phyloP scores from a whole-genome alignment of 2,329 filamentous ascomycete species.

The Trichoderma semiorbis region DNA sequence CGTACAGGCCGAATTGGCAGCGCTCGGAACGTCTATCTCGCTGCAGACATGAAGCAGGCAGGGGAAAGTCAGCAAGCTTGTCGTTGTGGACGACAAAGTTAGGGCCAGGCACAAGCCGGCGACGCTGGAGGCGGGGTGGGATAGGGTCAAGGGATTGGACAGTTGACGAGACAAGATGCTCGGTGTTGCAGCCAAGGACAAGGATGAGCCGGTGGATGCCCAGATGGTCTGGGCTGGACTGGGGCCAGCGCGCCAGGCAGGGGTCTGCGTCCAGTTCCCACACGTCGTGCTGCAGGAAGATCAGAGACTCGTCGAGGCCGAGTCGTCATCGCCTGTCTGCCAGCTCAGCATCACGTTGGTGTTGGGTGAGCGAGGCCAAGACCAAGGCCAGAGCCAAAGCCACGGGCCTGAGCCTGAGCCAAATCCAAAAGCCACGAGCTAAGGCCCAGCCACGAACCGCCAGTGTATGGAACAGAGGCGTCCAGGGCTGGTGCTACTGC shows the following conservation, averaged over 20 bases:
- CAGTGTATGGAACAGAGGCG: not conserved
- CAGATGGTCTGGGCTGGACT: conserved; percentile 28
- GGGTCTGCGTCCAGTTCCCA: conserved; percentile 12
- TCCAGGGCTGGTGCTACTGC: not conserved
- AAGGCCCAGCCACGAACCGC: not conserved
- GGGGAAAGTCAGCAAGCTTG: conserved; percentile 29
- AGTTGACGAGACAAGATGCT: conserved; percentile 16
- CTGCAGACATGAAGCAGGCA: conserved; percentile 38
- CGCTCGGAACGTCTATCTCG: conserved; percentile 30
- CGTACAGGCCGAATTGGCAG: conserved; percentile 39
- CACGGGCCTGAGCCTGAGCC: not conserved
- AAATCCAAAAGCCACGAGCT: not conserved
- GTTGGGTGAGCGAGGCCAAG: not conserved
- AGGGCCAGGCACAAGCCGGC: conserved; percentile 27
- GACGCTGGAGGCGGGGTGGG: conserved; percentile 31
- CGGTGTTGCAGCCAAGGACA: conserved; percentile 22
- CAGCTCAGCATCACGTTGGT: conserved; percentile 14
- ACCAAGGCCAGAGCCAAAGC: not conserved
- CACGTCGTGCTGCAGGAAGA: conserved; percentile 2
- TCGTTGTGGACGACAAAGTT: conserved; percentile 20
- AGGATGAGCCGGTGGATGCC: conserved; percentile 30
- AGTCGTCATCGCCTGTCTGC: conserved; percentile 14
- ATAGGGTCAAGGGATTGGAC: conserved; percentile 20
- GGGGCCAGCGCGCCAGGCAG: conserved; percentile 20
- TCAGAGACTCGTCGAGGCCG: conserved; percentile 6